Evolutionary conservation across 768 basidiomycete genomes (phyloP), one percentile per base, ranked within the genome.

Genomic region (Lentinula lateritia): DNA sequence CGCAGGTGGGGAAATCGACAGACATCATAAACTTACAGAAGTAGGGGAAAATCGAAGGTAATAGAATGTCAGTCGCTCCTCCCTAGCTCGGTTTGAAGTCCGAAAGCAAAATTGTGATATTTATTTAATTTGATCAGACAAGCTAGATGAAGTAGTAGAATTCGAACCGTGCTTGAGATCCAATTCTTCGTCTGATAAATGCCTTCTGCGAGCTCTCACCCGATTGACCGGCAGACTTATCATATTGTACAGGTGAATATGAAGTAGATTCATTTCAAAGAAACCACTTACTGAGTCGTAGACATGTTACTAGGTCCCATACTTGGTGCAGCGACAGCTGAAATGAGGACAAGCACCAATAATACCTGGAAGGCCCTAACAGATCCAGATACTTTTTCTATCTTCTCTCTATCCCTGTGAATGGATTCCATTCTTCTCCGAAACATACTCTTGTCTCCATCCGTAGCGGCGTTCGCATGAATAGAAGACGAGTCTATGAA

Each of bases 371-470:
- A 15, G 2, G 73, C 74, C 34, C 75, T 63, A 59, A 64, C 62
- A 6, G 68, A 32, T 5, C 67, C 66, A n/a, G 72, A 73, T 57
- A 67, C 66, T 10, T 68, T 67, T 59, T 70, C 69, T 52, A 74
- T 61, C 34, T 63, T 62, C 13, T 73, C 68, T 13, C 69, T 55
- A 38, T 69, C 71, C 46, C 48, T 60, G 41, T 64, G 46, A 32
- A 52, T 0, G 4, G 62, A 63, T 50, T 43, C 52, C 41, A 20
- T 61, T 35, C 45, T 58, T 50, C 52, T 43, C 35, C 41, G 39
- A 28, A 46, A 53, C 61, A 38, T 52, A 53, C 52, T 39, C 54
- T 61, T 52, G 46, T 62, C 54, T 6, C 18, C 45, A n/a, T 61
- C 53, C 16, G 46, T 41, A 41, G 34, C 50, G 50, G 5, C 50